phyloP scores from a whole-genome alignment of 305 asterid genomes.

The Caryopteris hybrid region DNA sequence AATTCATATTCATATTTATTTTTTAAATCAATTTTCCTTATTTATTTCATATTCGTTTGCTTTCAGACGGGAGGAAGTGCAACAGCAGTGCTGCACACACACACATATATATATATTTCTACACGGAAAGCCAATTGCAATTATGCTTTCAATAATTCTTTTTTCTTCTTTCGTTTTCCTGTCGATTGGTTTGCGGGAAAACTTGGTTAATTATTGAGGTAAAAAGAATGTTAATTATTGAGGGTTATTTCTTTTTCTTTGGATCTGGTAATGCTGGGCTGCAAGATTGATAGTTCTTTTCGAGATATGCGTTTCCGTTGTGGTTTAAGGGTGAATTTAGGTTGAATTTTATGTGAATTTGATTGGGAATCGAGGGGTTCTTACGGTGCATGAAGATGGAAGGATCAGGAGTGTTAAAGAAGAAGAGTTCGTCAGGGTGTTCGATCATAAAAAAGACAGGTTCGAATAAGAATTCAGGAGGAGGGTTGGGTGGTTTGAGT shows the following conservation, averaged over 20 bases:
- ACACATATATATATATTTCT: not conserved
- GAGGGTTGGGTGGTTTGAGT: constrained; percentile 30
- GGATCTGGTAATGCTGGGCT: constrained; percentile 51
- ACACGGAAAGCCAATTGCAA: not conserved
- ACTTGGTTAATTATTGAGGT: constrained; percentile 17
- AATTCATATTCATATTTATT: too few relatives aligned
- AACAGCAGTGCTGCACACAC: too few relatives aligned
- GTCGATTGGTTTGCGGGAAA: constrained; percentile 27
- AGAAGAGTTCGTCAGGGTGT: constrained; percentile 87
- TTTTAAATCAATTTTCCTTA: too few relatives aligned
- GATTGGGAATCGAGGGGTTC: constrained; percentile 28
- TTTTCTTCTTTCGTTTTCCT: not conserved
- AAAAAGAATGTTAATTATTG: too few relatives aligned
- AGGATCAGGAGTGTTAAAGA: constrained; percentile 81
- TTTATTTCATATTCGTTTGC: too few relatives aligned
- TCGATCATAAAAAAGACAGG: constrained; percentile 68
- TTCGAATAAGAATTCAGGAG: constrained; percentile 32
- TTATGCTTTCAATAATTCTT: not conserved
- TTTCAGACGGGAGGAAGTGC: too few relatives aligned
- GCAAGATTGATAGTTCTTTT: constrained; percentile 21
- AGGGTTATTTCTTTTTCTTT: constrained; percentile 29
- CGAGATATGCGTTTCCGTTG: not conserved
- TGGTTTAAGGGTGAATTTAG: constrained; percentile 17
- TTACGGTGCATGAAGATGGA: constrained; percentile 52
- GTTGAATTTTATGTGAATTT: constrained; percentile 24